Base-by-base conservation (phyloP, 768 basidiomycete species). In the Baorangia bicolor region DNA sequence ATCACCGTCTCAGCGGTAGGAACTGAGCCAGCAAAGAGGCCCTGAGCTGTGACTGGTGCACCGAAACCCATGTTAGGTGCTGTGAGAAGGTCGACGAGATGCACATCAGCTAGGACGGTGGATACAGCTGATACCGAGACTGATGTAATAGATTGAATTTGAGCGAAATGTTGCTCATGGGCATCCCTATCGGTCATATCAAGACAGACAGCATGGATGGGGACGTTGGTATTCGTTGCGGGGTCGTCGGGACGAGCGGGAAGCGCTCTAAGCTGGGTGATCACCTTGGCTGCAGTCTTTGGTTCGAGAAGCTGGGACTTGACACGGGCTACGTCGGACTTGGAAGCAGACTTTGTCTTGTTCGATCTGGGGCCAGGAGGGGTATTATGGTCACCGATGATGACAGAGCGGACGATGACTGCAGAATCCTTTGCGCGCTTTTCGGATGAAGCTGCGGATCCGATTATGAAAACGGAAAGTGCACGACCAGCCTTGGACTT, bases 141-240 rank as follows among this genome's bases (percentile, higher is more conserved):
- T 12, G 75, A 73, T 21, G 78, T 71, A 11, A 85, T 71, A 49
- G 74, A 75, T 18, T 77, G 67, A 25, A 90, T 66, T 43, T 75
- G 76, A 21, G 77, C 70, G 63, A 91, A 89, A 59, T 86, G 80
- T n/a, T 78, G 74, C 25, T 76, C 69, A 13, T 88, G 75, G 28
- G 79, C 81, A 61, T 91, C 88, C 9, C 69, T 78, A 52, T 93
- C 91, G 2, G 82, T 66, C 59, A 77, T 76, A 30, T 76, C 78
- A 37, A 93, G 78, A 62, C 88, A 92, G 21, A 92, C 90, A 0
- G 89, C 91, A 63, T 86, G 90, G 28, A 92, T 89, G 21, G 88
- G 88, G 4, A 74, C 64, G 49, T 69, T 69, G 46, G 45, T 31
- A 25, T 60, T 49, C 2, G 57, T 38, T 11, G 56, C 47, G 20